Base-by-base conservation (phyloP, 805 yeast genomes). In the Peterozyma xylosa region DNA sequence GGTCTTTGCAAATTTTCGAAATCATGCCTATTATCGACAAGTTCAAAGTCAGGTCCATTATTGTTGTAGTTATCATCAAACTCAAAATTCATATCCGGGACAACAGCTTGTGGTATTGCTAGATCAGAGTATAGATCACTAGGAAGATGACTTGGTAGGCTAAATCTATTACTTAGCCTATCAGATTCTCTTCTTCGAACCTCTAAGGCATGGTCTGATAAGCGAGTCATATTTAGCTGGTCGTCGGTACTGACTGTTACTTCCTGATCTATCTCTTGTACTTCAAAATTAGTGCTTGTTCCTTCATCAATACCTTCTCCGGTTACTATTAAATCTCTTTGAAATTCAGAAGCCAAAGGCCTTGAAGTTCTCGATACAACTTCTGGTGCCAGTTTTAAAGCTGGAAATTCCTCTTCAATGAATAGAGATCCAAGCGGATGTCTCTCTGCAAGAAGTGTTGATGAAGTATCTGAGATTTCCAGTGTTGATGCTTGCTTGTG, bases 371-470 rank as follows among this genome's bases (percentile, higher is more conserved):
- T 21, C 7, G 27, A 21, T 21, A 21, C 27, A 4, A 21, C 27
- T 21, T 21, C 27, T 21, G 27, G 27, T 5, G 27, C 21, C 13
- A 21, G 18, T 7, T 35, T 5, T 3, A 21, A 35, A 11, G 37
- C 13, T 14, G 37, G 89, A 9, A 35, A 35, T 15, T 35, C 37
- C 15, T 35, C 37, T 16, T 35, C 37, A 35, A 14, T 5, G 7
- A 16, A 15, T 16, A 21, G 11, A 35, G 18, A 35, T 16, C 21
- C 18, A 2, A 21, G 27, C 7, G 7, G 7, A 21, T 21, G 27
- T 21, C 27, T 21, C 7, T 21, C 27, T 21, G 27, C 7, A 21
- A 21, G 27, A 21, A 21, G 27, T 7, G 27, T 21, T 7, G 7
- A 5, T 4, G 27, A 21, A 21, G 27, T 5, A 7, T 21, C 7